A percentile compares a stretch with the other conserved stretches of the same genome.
Conservation (phyloP, 1,284 basidiomycete species). For the Schizophyllum commune region DNA sequence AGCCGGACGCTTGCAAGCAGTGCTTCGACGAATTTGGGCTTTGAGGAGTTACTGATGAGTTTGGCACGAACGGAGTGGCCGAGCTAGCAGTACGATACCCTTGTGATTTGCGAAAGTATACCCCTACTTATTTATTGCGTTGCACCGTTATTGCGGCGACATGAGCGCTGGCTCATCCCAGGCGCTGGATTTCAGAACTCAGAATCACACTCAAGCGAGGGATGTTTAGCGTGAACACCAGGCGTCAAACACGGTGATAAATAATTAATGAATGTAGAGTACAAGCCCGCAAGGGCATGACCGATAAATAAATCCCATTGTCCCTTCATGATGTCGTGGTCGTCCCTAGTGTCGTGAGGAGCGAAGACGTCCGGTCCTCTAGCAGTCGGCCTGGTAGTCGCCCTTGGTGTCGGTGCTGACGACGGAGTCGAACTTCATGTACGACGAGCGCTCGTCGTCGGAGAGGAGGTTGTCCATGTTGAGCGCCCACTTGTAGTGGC, state of each 20-base stretch:
- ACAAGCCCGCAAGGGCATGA: neutral
- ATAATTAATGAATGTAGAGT: neutral
- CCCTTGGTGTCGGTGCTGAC: neutral
- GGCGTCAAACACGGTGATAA: neutral
- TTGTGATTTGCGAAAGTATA: too few species aligned
- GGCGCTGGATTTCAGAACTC: too few species aligned
- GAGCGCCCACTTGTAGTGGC: constrained; percentile 11
- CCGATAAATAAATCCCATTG: neutral
- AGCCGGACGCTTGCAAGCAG: too few species aligned
- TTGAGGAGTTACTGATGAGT: too few species aligned
- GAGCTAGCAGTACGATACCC: too few species aligned
- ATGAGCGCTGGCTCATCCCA: too few species aligned
- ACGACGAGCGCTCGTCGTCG: constrained; percentile 1
- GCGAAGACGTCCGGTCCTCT: neutral
- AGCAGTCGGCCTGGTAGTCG: neutral
- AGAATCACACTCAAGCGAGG: too few species aligned
- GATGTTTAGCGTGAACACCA: neutral
- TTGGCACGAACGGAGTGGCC: too few species aligned
- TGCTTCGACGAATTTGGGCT: too few species aligned
- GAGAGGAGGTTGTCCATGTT: constrained; percentile 3
- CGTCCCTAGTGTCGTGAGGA: neutral
- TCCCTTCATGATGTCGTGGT: neutral
- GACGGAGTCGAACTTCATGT: constrained; percentile 2
- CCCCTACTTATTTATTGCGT: too few species aligned
- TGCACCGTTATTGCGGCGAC: too few species aligned